A percentile compares a stretch with the other conserved stretches of the same genome.
phyloP scores from a whole-genome alignment of 1,139 yeast genomes.

The Pneumocystis oryctolagi region DNA sequence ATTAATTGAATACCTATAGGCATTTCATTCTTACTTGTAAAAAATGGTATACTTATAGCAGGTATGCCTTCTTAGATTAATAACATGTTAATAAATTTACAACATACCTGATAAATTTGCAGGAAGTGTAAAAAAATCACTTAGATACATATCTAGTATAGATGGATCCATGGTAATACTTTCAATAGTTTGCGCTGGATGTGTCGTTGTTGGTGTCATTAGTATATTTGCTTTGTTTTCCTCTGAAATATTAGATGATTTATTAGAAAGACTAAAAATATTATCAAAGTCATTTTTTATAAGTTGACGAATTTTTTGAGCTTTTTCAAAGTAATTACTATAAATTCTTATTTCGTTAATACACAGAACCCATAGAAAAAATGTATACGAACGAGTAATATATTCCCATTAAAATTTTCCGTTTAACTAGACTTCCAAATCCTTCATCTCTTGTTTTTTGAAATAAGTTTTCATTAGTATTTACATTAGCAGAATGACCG shows the following conservation, averaged over 20 bases:
- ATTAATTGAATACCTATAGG: slow-evolving; percentile 62
- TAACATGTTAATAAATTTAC: not conserved
- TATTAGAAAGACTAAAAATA: slow-evolving; percentile 42
- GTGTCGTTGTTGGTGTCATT: slow-evolving; percentile 52
- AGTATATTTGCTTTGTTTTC: slow-evolving; percentile 36
- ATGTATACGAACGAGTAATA: slow-evolving; percentile 46
- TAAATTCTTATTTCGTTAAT: slow-evolving; percentile 28
- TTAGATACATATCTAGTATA: slow-evolving; percentile 37
- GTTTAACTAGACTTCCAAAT: slow-evolving; percentile 70
- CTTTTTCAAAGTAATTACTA: slow-evolving; percentile 66
- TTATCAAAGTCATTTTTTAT: slow-evolving; percentile 51
- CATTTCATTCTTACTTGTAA: slow-evolving; percentile 17
- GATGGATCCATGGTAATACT: slow-evolving; percentile 23
- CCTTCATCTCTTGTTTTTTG: slow-evolving; percentile 46
- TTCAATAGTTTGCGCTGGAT: slow-evolving; percentile 40
- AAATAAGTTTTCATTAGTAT: slow-evolving; percentile 30
- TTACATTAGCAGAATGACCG: slow-evolving; percentile 34
- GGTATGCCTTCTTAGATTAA: slow-evolving; percentile 40
- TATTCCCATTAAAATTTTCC: slow-evolving; percentile 72
- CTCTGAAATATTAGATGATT: slow-evolving; percentile 21
- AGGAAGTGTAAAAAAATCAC: slow-evolving; percentile 80
- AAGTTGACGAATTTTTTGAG: slow-evolving; percentile 49
- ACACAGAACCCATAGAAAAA: not conserved
- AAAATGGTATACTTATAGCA: slow-evolving; percentile 56
- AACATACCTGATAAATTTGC: slow-evolving; percentile 56